Evolutionary conservation across 2,329 filamentous ascomycete species (phyloP).

Genomic region (Podosphaera fusca): DNA sequence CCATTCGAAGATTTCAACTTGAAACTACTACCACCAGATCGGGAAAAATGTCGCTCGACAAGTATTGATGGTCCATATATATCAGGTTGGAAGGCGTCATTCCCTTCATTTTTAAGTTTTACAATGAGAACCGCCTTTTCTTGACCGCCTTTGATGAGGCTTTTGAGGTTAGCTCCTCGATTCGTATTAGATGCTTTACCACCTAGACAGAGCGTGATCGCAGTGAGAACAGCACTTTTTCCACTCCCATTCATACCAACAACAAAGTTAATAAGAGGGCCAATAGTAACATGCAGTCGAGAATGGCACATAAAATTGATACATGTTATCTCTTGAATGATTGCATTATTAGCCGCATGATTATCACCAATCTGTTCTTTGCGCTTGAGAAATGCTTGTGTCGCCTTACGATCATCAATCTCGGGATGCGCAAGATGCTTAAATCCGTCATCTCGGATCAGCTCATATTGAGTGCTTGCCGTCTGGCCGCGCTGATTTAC

Average conservation of each 20-base stretch:
- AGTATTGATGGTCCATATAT: slow-evolving; percentile 67
- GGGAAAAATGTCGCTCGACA: slow-evolving; percentile 75
- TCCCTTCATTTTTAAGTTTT: slow-evolving; percentile 73
- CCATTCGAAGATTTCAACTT: slow-evolving; percentile 58
- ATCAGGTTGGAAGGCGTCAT: slow-evolving; percentile 62
- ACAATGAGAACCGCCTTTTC: slow-evolving; percentile 59
- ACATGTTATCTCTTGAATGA: slow-evolving; percentile 70
- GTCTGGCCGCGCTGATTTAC: slow-evolving; percentile 16
- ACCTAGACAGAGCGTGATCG: slow-evolving; percentile 80
- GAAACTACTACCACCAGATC: slow-evolving; percentile 53
- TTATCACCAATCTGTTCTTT: slow-evolving; percentile 35
- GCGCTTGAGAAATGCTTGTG: slow-evolving; percentile 32
- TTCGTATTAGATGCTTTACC: slow-evolving; percentile 87
- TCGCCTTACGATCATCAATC: slow-evolving; percentile 38
- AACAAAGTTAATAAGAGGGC: slow-evolving; percentile 91
- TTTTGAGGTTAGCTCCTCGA: slow-evolving; percentile 70
- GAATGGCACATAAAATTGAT: slow-evolving; percentile 94
- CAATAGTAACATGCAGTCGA: slow-evolving; percentile 60
- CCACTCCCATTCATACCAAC: slow-evolving; percentile 94
- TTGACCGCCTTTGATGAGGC: slow-evolving; percentile 70
- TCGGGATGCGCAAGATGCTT: slow-evolving; percentile 32
- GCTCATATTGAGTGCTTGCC: slow-evolving; percentile 31
- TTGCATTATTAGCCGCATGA: slow-evolving; percentile 55
- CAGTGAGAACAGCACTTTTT: slow-evolving; percentile 87
- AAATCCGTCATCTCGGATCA: slow-evolving; percentile 34